These are phyloP conservation scores for Penicillium coprophilum DNA, from an alignment of 495 filamentous ascomycete species.

Conservation along the genomic window DNA sequence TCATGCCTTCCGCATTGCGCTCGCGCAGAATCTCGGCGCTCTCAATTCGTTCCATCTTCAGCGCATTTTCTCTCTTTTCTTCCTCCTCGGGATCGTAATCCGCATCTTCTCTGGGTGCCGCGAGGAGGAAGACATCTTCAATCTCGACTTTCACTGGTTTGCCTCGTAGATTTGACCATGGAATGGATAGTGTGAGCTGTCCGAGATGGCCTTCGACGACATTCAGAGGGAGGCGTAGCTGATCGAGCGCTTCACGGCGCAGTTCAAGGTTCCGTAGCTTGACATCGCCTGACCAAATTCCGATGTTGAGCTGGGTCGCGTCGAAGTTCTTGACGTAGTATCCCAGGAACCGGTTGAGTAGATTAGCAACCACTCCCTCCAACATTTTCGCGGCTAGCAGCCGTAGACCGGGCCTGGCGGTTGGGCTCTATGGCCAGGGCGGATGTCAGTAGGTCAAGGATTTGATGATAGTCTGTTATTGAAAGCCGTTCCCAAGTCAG, in stretches of 20 bases:
- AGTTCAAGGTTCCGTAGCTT: conserved; percentile 89
- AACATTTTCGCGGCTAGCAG: conserved; percentile 54
- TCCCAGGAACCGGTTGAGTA: conserved; percentile 97
- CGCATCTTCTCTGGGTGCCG: conserved; percentile 89
- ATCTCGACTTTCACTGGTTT: conserved; percentile 93
- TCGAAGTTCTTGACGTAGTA: conserved; percentile 99
- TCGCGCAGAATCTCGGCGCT: conserved; percentile 93
- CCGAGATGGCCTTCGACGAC: conserved; percentile 95
- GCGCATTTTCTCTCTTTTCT: conserved; percentile 69
- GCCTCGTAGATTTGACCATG: conserved; percentile 92
- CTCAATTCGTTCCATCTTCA: conserved; percentile 98
- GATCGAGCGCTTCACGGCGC: conserved; percentile 90
- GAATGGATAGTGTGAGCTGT: conserved; percentile 83
- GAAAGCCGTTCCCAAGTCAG: conserved; percentile 13
- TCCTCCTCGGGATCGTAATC: conserved; percentile 94
- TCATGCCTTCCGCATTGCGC: conserved; percentile 87
- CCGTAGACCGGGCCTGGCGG: conserved; percentile 40
- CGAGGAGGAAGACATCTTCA: conserved; percentile 92
- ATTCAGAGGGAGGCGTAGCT: conserved; percentile 92
- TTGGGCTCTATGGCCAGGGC: conserved; percentile 26
- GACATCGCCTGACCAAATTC: conserved; percentile 97
- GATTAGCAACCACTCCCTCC: conserved; percentile 72
- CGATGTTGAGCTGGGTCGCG: conserved; percentile 91
- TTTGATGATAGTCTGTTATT: conserved; percentile 16
- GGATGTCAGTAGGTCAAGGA: conserved; percentile 17